These are phyloP conservation scores for Trichoderma erinaceum DNA, from an alignment of 495 filamentous ascomycete species.

Conservation along the genomic window DNA sequence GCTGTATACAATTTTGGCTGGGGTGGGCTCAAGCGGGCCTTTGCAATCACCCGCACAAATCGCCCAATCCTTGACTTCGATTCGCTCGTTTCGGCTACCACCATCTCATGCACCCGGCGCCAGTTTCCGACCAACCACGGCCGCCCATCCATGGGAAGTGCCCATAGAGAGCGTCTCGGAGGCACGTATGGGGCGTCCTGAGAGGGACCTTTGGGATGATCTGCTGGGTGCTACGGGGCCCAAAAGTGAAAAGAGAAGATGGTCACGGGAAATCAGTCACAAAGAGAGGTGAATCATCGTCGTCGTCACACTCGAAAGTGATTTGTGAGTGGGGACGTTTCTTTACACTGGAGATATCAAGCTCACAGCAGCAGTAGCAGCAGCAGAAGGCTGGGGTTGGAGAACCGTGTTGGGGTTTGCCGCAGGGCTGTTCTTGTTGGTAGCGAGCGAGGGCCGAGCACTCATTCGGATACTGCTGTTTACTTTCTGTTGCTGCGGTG, in stretches of 20 bases:
- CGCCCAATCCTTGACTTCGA: background rate
- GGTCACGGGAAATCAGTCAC: background rate
- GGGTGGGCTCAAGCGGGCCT: background rate
- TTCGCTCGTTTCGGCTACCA: background rate
- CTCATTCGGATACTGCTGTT: background rate
- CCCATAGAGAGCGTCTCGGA: background rate
- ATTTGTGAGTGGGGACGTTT: background rate
- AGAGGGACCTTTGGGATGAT: background rate
- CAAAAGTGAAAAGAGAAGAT: no score
- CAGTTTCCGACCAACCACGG: background rate
- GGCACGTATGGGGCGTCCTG: background rate
- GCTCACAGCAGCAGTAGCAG: no score
- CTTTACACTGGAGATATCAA: no score
- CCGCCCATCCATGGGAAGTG: background rate
- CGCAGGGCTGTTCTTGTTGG: no score
- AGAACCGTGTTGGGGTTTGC: no score
- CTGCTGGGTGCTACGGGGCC: background rate
- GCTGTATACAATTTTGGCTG: background rate
- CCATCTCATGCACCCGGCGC: constrained; percentile 4
- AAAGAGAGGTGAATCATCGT: background rate
- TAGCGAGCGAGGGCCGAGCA: no score
- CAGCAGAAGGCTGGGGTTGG: no score
- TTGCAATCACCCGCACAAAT: background rate
- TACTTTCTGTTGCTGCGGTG: background rate
- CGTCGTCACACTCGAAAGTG: background rate